Conservation (phyloP, 768 basidiomycete genomes). For the Paxillus involutus region DNA sequence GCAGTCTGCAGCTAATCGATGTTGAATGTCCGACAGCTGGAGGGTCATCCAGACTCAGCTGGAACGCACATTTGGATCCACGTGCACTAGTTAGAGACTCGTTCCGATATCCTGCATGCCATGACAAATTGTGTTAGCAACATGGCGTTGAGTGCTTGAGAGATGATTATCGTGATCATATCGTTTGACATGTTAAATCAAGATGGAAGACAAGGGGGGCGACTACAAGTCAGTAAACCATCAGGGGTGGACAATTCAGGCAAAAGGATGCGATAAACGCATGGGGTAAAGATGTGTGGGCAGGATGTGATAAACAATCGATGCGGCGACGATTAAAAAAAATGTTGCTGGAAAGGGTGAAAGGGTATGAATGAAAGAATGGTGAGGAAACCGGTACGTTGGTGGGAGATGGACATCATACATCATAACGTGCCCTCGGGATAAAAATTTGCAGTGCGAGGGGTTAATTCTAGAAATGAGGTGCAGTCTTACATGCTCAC, state of each 20-base stretch:
- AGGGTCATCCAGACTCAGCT: background rate
- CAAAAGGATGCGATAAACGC: background rate
- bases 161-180: constrained; percentile 7
- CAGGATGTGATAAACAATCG: background rate
- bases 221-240: constrained; percentile 2
- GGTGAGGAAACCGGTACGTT: background rate
- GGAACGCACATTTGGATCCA: background rate
- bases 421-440: background rate
- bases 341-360: too few relatives aligned
- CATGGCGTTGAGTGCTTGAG: background rate
- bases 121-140: background rate
- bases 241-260: background rate
- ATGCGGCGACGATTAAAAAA: too few relatives aligned
- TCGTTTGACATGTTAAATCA: constrained; percentile 6
- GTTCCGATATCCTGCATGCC: background rate
- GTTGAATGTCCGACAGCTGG: constrained; percentile 23
- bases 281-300: background rate
- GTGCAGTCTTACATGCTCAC: background rate
- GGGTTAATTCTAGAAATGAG: background rate
- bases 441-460: background rate
- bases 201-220: constrained; percentile 13
- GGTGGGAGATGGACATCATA: background rate
- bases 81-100: background rate
- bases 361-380: background rate
- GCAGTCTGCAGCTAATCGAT: constrained; percentile 6